Evolutionary conservation across 495 filamentous ascomycete genomes (phyloP).

Genomic region (Talaromyces stipitatus): DNA sequence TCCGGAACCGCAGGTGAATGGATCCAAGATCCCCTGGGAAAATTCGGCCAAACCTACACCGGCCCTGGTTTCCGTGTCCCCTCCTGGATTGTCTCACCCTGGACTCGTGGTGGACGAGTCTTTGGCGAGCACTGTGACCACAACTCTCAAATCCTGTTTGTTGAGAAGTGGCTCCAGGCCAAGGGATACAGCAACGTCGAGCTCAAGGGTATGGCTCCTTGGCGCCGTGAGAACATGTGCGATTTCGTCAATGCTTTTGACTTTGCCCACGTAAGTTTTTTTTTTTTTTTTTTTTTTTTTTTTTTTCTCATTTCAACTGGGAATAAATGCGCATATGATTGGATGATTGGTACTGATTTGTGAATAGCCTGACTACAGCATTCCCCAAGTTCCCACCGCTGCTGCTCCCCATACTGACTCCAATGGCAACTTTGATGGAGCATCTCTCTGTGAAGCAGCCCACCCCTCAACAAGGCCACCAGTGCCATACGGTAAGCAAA

Average conservation of each 20-base stretch:
- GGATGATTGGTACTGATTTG: not conserved
- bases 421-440: slow-evolving; percentile 34
- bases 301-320: no score
- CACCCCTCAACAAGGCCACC: slow-evolving; percentile 29
- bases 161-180: slow-evolving; percentile 45
- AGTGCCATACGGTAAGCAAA: slow-evolving; percentile 41
- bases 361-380: slow-evolving; percentile 32
- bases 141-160: slow-evolving; percentile 49
- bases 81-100: slow-evolving; percentile 49
- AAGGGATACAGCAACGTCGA: slow-evolving; percentile 40
- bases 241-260: slow-evolving; percentile 46
- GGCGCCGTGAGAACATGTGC: slow-evolving; percentile 49
- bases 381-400: slow-evolving; percentile 36
- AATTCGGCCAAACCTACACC: slow-evolving; percentile 39
- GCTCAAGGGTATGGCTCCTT: slow-evolving; percentile 41
- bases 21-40: slow-evolving; percentile 43
- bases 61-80: slow-evolving; percentile 48
- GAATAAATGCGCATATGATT: no score
- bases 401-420: slow-evolving; percentile 25
- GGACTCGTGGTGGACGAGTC: slow-evolving; percentile 47
- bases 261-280: slow-evolving; percentile 30
- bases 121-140: slow-evolving; percentile 51
- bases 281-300: no score
- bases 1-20: slow-evolving; percentile 44
- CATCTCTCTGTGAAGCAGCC: slow-evolving; percentile 31